Evolutionary conservation across 2,329 filamentous ascomycete genomes (phyloP), one percentile per base, ranked within the genome.

Genomic region (Hortaea sp.): DNA sequence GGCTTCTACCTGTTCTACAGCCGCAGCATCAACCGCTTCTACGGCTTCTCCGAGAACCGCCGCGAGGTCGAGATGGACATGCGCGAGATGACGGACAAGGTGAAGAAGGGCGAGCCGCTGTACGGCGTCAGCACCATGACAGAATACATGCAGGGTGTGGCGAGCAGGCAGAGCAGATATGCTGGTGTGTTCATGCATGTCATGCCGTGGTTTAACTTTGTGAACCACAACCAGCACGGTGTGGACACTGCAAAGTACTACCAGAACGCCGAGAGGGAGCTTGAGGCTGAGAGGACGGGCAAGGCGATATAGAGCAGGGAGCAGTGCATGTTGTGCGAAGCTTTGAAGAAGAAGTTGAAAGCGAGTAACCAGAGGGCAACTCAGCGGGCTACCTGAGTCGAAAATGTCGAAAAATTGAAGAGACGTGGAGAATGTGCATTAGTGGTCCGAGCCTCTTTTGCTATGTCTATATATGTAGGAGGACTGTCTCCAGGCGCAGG

Each of bases 181-280:
- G 83, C 86, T 34, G 84, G 85, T 37, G 74, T 92, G 30, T 92
- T 90, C 68, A 72, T 86, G 55, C 84, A 88, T 63, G 79, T 90
- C 45, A 72, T 98, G 47, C 89, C 90, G 35, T 97, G 89, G 92
- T 90, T 95, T 72, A 98, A 98, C 75, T 85, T 98, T 70, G 90
- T 95, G 63, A 97, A 98, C 70, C 92, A 98, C 70, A 82, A 79
- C 64, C 78, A 94, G 78, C 92, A 98, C 66, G 92, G 92, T 57
- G 86, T 98, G 49, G 92, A 98, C 66, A 98, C 92, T 30, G 88
- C 90, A 54, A 98, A 98, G 74, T 98, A 98, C 73, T 98, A 94
- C 70, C 83, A 84, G 65, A 88, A 94, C 67, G 92, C 92, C 6
- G 92, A 98, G 75, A 76, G 83, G 66, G 92, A 98, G 69, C 70